Evolutionary conservation across 108 stramenopile species (phyloP).

Genomic region (Cyclostephanos tholiformis): DNA sequence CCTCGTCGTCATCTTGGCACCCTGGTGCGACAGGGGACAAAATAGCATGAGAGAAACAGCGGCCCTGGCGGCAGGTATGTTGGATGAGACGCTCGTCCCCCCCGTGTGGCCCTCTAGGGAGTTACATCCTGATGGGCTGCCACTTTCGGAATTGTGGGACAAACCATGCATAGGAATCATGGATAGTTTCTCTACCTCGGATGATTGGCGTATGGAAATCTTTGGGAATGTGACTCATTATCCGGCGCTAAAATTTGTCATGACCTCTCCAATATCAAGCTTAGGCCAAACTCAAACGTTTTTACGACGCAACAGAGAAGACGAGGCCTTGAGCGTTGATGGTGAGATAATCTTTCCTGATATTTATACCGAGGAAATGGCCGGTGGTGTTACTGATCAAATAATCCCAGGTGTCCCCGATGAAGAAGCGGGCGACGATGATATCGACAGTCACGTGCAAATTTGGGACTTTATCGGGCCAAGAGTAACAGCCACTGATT

Average conservation of each 20-base stretch:
- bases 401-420: neutral
- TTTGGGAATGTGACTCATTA: constrained; percentile 35
- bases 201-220: constrained; percentile 8
- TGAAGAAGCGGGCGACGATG: neutral
- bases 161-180: constrained; percentile 42
- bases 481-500: constrained; percentile 34
- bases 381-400: neutral
- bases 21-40: constrained; percentile 35
- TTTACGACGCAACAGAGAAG: no score
- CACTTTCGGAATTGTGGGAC: neutral
- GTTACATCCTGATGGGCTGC: neutral
- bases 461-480: constrained; percentile 50
- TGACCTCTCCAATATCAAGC: neutral
- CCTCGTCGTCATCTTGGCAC: constrained; percentile 39
- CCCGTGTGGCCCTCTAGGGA: neutral
- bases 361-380: no score
- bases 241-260: constrained; percentile 41
- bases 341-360: no score
- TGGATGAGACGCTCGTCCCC: constrained; percentile 30
- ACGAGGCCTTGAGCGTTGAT: no score
- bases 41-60: neutral
- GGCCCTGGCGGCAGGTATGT: constrained; percentile 25
- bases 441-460: constrained; percentile 21
- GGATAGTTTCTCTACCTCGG: constrained; percentile 10
- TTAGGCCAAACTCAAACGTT: no score